Evolutionary conservation across 1,139 yeast species (phyloP).

Genomic region (Hyphopichia wangnamkhiaoensis): DNA sequence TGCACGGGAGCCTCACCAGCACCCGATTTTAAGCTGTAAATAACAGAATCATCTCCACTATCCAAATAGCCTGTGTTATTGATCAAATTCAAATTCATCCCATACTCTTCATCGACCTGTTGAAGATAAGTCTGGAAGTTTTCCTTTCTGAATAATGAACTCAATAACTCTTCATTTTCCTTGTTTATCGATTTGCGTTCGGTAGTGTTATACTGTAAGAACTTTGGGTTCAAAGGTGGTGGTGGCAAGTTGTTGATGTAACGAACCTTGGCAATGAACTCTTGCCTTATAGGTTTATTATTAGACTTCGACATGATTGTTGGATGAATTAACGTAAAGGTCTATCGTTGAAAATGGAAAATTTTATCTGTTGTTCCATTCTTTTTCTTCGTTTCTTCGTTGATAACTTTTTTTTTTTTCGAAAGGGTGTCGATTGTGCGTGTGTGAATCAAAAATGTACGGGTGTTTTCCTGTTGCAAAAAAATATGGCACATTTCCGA

Average conservation of each 20-base stretch:
- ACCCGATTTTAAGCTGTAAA: conserved; percentile 30
- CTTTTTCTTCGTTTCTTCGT: too few relatives aligned
- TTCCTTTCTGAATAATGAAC: conserved; percentile 75
- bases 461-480: too few relatives aligned
- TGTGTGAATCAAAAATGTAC: too few relatives aligned
- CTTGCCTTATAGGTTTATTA: conserved; percentile 63
- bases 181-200: conserved; percentile 39
- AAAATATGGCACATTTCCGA: too few relatives aligned
- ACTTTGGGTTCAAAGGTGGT: conserved; percentile 89
- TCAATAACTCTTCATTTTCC: conserved; percentile 64
- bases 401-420: too few relatives aligned
- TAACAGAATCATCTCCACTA: conserved; percentile 52
- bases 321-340: too few relatives aligned
- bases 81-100: conserved; percentile 78
- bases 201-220: conserved; percentile 56
- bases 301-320: conserved; percentile 9
- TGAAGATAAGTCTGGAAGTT: conserved; percentile 68
- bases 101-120: conserved; percentile 68
- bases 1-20: conserved; percentile 25
- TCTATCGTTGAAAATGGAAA: neutral
- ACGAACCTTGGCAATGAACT: conserved; percentile 82
- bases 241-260: conserved; percentile 90
- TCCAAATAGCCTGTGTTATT: conserved; percentile 70
- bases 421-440: too few relatives aligned
- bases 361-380: neutral